Base-by-base conservation (phyloP, 768 basidiomycete genomes). In the Lentinus brumalis region DNA sequence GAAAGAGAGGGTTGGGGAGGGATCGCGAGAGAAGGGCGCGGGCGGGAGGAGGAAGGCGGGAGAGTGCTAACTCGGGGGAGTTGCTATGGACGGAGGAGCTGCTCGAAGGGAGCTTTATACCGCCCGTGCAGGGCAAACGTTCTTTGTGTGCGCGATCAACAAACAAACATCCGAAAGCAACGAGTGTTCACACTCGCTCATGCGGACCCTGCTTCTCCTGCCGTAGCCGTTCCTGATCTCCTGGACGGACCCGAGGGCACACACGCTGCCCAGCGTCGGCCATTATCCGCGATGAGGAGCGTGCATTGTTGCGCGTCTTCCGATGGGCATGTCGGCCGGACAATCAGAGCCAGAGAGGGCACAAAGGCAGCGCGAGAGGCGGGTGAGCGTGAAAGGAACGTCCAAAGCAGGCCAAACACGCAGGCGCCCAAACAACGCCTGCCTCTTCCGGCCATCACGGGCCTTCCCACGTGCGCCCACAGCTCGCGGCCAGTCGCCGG, bases 371-470 rank as follows among this genome's bases (percentile, higher is more conserved):
- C 26, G n/a, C 18, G 46, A 49, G 26, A 18, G 18, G 42, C 14
- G 57, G 14, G 41, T 12, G 56, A 40, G 65, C 47, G 8, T 67
- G 67, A 72, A 72, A 69, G 71, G 71, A 69, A 71, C 5, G 10
- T 35, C 9, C 71, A 69, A 62, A 70, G 67, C 51, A 51, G 30
- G 62, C 31, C 50, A 58, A 57, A 64, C 58, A 35, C 31, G 40
- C 49, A 35, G 26, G 49, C 41, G 26, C 50, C 30, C 62, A 59
- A 63, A 67, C 62, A 62, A 63, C 61, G 35, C 49, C 54, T 61
- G 38, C 60, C 60, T 31, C 41, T 61, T 50, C 50, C n/a, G 58
- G 50, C 55, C 56, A 57, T 61, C 56, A 21, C 56, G 18, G 56
- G 31, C 31, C 29, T 31, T 16, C 49, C 45, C 62, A 39, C 52